These are phyloP conservation scores for Micractinium sp. DNA, from an alignment of 139 green algal genomes.

Conservation along the genomic window DNA sequence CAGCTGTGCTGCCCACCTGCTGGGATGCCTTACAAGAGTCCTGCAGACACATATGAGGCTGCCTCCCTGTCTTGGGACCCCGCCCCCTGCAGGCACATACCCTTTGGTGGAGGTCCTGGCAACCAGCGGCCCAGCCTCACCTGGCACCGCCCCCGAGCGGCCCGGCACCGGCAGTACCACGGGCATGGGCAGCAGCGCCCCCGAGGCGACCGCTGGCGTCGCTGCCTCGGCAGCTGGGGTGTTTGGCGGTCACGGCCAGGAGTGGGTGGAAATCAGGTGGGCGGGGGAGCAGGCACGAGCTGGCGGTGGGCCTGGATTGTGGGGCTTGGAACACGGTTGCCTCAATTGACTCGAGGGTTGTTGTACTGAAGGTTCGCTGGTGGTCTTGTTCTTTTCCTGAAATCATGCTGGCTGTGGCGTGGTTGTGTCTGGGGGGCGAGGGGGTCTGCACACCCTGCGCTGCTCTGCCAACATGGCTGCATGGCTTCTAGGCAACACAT, in stretches of 20 bases:
- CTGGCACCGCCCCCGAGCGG: too few species aligned
- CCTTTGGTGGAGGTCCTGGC: slow-evolving; percentile 12
- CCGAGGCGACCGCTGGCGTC: background rate
- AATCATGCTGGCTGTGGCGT: too few species aligned
- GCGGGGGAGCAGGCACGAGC: background rate
- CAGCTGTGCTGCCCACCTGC: too few species aligned
- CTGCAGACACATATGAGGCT: too few species aligned
- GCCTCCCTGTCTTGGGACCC: too few species aligned
- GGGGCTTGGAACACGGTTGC: background rate
- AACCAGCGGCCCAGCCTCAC: background rate
- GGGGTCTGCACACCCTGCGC: too few species aligned
- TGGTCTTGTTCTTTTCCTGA: too few species aligned
- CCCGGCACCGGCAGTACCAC: background rate
- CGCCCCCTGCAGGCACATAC: background rate
- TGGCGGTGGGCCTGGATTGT: background rate
- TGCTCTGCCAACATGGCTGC: too few species aligned
- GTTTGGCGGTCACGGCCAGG: background rate
- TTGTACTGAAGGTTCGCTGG: too few species aligned
- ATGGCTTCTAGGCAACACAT: background rate
- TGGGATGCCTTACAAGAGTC: too few species aligned
- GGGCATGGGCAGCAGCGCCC: background rate
- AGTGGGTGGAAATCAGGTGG: slow-evolving; percentile 22
- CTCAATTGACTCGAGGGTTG: too few species aligned
- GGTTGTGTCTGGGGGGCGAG: too few species aligned
- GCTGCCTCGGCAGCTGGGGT: background rate